phyloP scores from a whole-genome alignment of 768 basidiomycete species.

The Lactarius sp. region DNA sequence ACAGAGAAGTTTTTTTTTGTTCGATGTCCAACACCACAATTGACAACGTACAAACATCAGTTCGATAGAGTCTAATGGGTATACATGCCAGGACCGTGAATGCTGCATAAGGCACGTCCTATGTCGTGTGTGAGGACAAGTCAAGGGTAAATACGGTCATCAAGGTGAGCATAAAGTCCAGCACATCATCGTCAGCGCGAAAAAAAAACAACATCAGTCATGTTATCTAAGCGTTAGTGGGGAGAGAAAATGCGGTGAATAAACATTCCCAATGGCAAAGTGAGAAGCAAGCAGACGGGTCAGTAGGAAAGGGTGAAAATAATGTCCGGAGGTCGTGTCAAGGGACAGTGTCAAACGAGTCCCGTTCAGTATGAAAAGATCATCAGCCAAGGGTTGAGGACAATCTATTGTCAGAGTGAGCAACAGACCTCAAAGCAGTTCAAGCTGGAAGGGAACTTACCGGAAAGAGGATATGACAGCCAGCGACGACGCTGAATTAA shows the following conservation, averaged over 20 bases:
- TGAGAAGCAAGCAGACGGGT: not conserved
- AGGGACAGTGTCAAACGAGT: not conserved
- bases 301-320: not conserved
- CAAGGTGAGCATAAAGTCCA: not conserved
- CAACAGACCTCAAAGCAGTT: conserved; percentile 29
- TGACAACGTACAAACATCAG: not conserved
- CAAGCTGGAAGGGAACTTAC: conserved; percentile 38
- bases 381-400: conserved; percentile 87
- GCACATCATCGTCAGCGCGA: not conserved
- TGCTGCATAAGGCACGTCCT: not conserved
- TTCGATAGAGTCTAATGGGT: not conserved
- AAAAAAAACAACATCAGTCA: not conserved
- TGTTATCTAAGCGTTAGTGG: not conserved
- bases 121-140: not conserved
- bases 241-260: not conserved
- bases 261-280: not conserved
- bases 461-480: conserved; percentile 72
- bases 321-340: not conserved
- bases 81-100: not conserved
- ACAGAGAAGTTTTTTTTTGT: too few relatives aligned
- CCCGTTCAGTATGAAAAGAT: conserved; percentile 56
- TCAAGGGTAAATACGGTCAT: not conserved
- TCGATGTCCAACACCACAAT: not conserved
- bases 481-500: conserved; percentile 46
- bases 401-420: conserved; percentile 43